Conservation (phyloP, 306 rosid species). For the Elaeagnus macrophylla region DNA sequence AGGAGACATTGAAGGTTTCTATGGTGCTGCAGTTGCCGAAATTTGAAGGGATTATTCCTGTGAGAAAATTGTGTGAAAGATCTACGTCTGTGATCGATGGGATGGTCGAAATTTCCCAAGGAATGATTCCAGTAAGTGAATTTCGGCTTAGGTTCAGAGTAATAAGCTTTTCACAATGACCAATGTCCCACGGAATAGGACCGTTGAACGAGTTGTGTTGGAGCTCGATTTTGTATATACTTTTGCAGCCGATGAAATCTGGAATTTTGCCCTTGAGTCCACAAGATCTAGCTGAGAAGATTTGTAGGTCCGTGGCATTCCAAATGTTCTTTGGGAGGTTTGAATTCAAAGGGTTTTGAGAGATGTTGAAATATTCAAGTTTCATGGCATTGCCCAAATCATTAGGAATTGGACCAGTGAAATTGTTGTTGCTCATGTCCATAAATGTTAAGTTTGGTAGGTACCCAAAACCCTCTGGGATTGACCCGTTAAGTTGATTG, state of each 20-base stretch:
- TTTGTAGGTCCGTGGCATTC: constrained; percentile 45
- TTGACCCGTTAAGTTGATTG: constrained; percentile 57
- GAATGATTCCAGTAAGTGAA: constrained; percentile 72
- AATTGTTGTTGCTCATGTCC: constrained; percentile 67
- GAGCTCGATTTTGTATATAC: constrained; percentile 55
- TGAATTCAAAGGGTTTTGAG: constrained; percentile 46
- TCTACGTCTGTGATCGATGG: constrained; percentile 77
- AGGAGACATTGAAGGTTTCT: constrained; percentile 66
- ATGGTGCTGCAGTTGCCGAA: constrained; percentile 67
- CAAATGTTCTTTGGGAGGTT: constrained; percentile 52
- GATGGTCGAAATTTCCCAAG: constrained; percentile 77
- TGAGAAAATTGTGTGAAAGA: constrained; percentile 65
- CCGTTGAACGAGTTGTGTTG: constrained; percentile 51
- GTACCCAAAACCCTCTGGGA: constrained; percentile 49
- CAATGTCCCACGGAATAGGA: constrained; percentile 72
- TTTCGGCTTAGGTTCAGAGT: constrained; percentile 53
- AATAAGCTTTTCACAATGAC: constrained; percentile 68
- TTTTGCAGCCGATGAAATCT: constrained; percentile 54
- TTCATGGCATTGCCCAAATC: constrained; percentile 52
- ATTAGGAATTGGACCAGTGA: constrained; percentile 53
- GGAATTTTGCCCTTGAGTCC: constrained; percentile 58
- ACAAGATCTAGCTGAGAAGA: constrained; percentile 63
- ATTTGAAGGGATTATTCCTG: constrained; percentile 77
- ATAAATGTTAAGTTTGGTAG: constrained; percentile 54
- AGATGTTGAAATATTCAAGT: constrained; percentile 54